Evolutionary conservation across 1,139 yeast genomes (phyloP).

Genomic region (Geotrichum citri-aurantii): DNA sequence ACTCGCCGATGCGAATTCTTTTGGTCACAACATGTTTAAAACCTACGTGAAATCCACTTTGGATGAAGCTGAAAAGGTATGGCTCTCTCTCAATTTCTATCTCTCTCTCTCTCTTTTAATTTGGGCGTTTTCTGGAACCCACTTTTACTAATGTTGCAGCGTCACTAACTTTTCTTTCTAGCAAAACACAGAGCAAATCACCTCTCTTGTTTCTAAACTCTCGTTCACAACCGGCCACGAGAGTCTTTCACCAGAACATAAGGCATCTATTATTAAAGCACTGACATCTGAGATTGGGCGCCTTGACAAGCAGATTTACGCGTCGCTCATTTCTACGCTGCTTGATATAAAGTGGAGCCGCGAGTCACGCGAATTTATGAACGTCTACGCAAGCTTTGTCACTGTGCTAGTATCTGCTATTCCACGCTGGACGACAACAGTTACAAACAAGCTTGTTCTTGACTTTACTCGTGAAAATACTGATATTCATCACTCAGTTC

Average conservation of each 20-base stretch:
- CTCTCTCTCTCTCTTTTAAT: constrained; percentile 5
- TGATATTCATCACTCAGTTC: constrained; percentile 59
- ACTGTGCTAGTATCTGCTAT: constrained; percentile 74
- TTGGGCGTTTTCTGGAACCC: neutral
- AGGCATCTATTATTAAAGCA: constrained; percentile 42
- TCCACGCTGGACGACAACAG: constrained; percentile 86
- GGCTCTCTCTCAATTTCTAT: constrained; percentile 27
- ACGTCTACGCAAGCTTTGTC: constrained; percentile 60
- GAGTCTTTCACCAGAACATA: constrained; percentile 40
- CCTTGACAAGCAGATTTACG: constrained; percentile 44
- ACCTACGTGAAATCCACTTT: constrained; percentile 64
- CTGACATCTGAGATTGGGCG: constrained; percentile 49
- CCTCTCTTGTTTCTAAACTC: constrained; percentile 44
- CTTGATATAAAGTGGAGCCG: constrained; percentile 56
- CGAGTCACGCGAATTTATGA: constrained; percentile 39
- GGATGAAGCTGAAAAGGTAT: constrained; percentile 58
- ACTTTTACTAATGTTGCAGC: constrained; percentile 10
- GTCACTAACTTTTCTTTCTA: constrained; percentile 22
- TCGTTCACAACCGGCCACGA: constrained; percentile 42
- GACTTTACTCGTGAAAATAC: constrained; percentile 48
- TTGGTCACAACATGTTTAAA: constrained; percentile 48
- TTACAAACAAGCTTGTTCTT: constrained; percentile 56
- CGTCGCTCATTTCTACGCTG: constrained; percentile 45
- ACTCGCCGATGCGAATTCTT: constrained; percentile 2
- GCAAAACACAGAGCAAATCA: constrained; percentile 42